phyloP scores from a whole-genome alignment of 1,284 basidiomycete species.

The Mycena sp. region DNA sequence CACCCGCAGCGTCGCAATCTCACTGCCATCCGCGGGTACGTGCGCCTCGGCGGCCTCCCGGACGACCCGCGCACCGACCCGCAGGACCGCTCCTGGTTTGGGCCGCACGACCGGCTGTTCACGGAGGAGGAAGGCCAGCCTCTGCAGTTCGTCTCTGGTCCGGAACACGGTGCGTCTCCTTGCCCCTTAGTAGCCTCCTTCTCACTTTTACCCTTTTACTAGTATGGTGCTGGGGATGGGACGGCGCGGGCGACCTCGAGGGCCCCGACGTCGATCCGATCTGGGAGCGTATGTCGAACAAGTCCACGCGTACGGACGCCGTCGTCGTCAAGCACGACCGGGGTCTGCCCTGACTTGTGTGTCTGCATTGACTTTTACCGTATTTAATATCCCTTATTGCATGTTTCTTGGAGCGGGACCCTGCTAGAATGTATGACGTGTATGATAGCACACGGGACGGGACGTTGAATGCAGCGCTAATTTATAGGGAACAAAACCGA shows the following conservation, averaged over 20 bases:
- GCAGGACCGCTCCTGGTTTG: conserved; percentile 94
- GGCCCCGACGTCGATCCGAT: conserved; percentile 95
- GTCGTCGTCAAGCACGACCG: conserved; percentile 84
- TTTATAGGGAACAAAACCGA: background rate
- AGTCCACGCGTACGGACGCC: conserved; percentile 64
- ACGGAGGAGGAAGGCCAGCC: conserved; percentile 84
- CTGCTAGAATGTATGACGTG: conserved; percentile 18
- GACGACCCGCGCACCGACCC: conserved; percentile 95
- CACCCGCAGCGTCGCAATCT: conserved; percentile 90
- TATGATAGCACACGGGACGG: too few species aligned
- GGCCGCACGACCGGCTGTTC: conserved; percentile 93
- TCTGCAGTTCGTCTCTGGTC: conserved; percentile 81
- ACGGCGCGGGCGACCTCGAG: conserved; percentile 94
- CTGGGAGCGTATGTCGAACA: conserved; percentile 88
- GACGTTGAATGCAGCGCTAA: too few species aligned
- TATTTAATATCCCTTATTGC: conserved; percentile 26
- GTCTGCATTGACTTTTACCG: background rate
- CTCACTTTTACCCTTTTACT: conserved; percentile 22
- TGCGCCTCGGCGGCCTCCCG: conserved; percentile 88
- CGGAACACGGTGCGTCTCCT: conserved; percentile 79
- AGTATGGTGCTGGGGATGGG: conserved; percentile 99
- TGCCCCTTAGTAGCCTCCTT: background rate
- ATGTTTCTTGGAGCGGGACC: conserved; percentile 17
- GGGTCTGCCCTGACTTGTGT: conserved; percentile 43
- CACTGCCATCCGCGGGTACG: conserved; percentile 92